A percentile compares a stretch with the other conserved stretches of the same genome.
These are phyloP conservation scores for Coniophora puteana DNA, from an alignment of 1,284 basidiomycete genomes.

Conservation along the genomic window DNA sequence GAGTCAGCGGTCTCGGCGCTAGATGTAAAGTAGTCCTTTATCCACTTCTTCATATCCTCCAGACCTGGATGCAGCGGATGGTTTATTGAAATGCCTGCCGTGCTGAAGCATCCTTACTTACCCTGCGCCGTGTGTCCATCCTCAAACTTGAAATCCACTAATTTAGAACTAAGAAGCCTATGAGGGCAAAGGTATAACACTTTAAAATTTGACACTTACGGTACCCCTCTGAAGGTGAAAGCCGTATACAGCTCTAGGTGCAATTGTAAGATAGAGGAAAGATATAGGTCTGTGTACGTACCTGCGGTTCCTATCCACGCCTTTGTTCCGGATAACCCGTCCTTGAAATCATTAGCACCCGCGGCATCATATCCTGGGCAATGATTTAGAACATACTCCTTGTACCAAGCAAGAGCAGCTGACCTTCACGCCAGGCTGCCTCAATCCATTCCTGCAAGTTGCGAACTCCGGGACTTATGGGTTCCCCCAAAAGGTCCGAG, in stretches of 20 bases:
- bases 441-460: constrained; percentile 79
- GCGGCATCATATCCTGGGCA: constrained; percentile 66
- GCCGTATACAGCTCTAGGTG: constrained; percentile 61
- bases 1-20: constrained; percentile 26
- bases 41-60: constrained; percentile 56
- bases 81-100: not conserved
- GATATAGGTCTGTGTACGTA: constrained; percentile 23
- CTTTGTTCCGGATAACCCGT: constrained; percentile 54
- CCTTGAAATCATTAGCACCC: constrained; percentile 59
- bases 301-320: constrained; percentile 84
- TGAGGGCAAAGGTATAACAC: not conserved
- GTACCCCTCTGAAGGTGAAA: constrained; percentile 71
- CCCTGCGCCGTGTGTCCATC: constrained; percentile 38
- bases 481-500: constrained; percentile 49
- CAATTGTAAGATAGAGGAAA: constrained; percentile 5
- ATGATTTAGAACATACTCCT: constrained; percentile 1
- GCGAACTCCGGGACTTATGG: constrained; percentile 62
- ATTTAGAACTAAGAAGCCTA: constrained; percentile 40
- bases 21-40: constrained; percentile 61
- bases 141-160: constrained; percentile 59
- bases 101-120: constrained; percentile 14
- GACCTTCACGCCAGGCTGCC: constrained; percentile 72
- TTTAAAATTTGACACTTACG: constrained; percentile 44
- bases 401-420: not conserved
- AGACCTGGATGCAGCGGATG: constrained; percentile 29